Evolutionary conservation across 306 rosid species (phyloP).

Genomic region (Acacia melanoxylon): DNA sequence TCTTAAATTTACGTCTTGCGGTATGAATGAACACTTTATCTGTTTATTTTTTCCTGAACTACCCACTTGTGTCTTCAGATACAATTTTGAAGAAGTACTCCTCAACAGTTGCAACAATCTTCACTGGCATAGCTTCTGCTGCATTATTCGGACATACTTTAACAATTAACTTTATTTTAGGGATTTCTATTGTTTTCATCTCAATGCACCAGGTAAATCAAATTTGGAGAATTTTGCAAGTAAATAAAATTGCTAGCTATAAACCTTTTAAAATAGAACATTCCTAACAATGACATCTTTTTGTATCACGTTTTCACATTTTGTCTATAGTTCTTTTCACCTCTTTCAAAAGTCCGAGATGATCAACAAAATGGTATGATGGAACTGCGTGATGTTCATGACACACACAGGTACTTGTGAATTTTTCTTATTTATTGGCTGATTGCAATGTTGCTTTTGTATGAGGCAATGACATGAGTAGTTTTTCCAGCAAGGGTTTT

Average conservation of each 20-base stretch:
- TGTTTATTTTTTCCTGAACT: constrained; percentile 2
- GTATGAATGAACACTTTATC: constrained; percentile 7
- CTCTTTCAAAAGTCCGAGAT: constrained; percentile 78
- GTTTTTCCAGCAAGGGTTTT: not conserved
- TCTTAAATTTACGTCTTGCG: constrained; percentile 10
- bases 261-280: not conserved
- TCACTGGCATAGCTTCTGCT: constrained; percentile 98
- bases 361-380: constrained; percentile 70
- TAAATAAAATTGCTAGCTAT: not conserved
- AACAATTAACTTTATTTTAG: constrained; percentile 88
- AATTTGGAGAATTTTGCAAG: constrained; percentile 27
- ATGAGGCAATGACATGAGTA: not conserved
- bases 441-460: not conserved
- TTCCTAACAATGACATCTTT: constrained; percentile 12
- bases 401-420: constrained; percentile 64
- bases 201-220: constrained; percentile 95
- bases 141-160: constrained; percentile 86
- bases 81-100: constrained; percentile 98
- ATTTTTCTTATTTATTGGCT: constrained; percentile 13
- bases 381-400: constrained; percentile 71
- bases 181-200: constrained; percentile 96
- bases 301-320: constrained; percentile 19
- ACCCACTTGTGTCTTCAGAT: constrained; percentile 57
- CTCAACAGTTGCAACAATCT: constrained; percentile 96
- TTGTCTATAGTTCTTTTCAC: constrained; percentile 78